Base-by-base conservation (phyloP, 2,329 filamentous ascomycete species). In the Fusarium tanahbumbuense region DNA sequence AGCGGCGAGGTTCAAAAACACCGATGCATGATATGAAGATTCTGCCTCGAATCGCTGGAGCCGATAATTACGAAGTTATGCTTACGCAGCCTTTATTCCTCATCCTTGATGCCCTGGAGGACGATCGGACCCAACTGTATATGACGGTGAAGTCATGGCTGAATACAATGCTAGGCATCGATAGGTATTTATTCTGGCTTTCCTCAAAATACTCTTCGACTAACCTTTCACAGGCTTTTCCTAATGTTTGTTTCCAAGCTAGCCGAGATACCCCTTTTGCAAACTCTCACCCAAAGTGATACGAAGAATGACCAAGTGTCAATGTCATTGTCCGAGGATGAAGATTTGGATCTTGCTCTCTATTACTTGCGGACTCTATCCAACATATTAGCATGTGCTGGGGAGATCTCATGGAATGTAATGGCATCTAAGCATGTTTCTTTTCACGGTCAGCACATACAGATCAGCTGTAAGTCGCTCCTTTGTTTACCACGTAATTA, bases 141-240 rank as follows among this genome's bases (percentile, higher is more conserved):
- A 91, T 93, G 80, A 91, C 92, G 27, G 89, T 93, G 41, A 91
- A 91, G 73, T 89, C 88, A 50, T 98, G 95, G 94, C 84, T 98
- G 6, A 91, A 92, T 72, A 90, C 78, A 59, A 84, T 89, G 73
- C 79, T 88, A 60, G 88, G 88, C 5, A 85, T 90, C 68, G 88
- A 91, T 69, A 88, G 88, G 88, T 89, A 80, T 74, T 82, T 32
- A 55, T 13, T 4, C 18, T 15, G 8, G 5, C 9, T 9, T 8
- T n/a, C 10, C 37, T 22, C 20, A 5, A 15, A n/a, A 22, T 23
- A 25, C 10, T 28, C 28, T 7, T 16, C 20, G 25, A 30, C 62
- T 74, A 27, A 73, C 23, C 8, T 25, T 12, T 15, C 3, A 8
- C 57, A 91, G 89, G 66, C 79, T 92, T 1, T 90, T 92, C 67